These are phyloP conservation scores for Solanum habrochaites DNA, from an alignment of 257 asterid species.

Conservation along the genomic window DNA sequence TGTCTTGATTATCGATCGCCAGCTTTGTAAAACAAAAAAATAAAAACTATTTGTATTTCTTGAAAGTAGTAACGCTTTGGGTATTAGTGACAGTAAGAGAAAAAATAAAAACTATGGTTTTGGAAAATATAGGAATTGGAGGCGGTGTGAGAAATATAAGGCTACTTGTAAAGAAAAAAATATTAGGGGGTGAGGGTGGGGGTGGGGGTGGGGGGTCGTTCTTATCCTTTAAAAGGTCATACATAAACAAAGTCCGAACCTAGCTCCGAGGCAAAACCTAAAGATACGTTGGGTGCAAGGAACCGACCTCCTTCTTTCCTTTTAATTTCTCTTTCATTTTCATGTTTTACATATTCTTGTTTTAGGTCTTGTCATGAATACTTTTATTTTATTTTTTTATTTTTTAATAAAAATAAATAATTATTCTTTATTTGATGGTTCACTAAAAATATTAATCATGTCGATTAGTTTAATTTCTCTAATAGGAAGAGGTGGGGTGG, in stretches of 20 bases:
- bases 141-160: constrained; percentile 24
- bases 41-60: constrained; percentile 3
- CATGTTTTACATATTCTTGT: neutral
- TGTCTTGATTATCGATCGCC: constrained; percentile 73
- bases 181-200: neutral
- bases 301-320: constrained; percentile 3
- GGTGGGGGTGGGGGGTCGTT: neutral
- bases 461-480: neutral
- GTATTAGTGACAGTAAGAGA: neutral
- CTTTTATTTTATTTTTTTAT: neutral
- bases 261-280: constrained; percentile 4
- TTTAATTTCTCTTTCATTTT: neutral
- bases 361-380: neutral
- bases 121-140: constrained; percentile 15
- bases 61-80: constrained; percentile 12
- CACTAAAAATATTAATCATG: neutral
- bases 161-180: constrained; percentile 8
- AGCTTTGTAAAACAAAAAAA: constrained; percentile 26
- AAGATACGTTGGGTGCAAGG: constrained; percentile 10
- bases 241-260: constrained; percentile 5
- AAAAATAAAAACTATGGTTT: neutral
- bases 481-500: neutral
- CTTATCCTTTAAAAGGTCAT: constrained; percentile 4
- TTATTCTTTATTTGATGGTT: neutral
- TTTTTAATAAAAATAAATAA: too few relatives aligned